Evolutionary conservation across 108 stramenopile genomes (phyloP), one percentile per base, ranked within the genome.

Genomic region (Tribonema minus): DNA sequence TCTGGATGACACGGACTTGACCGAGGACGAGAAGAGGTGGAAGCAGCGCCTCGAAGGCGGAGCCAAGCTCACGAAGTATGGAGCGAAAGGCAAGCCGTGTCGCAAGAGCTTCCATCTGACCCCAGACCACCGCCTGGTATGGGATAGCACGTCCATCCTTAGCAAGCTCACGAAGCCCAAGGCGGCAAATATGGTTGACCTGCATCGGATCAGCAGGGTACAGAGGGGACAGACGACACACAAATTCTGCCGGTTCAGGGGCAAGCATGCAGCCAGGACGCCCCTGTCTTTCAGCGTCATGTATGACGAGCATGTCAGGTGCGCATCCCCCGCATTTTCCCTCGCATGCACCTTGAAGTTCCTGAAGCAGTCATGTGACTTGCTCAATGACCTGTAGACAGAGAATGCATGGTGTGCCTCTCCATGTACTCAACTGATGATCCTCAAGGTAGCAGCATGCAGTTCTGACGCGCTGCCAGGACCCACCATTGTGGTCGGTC

Each of bases 171-270:
- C 9, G 63, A 73, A 73, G 1, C 9, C 72, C 20, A 58, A 70
- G 58, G 61, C 72, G 3, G 37, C 36, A 61, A 73, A 41, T 4
- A 60, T 40, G 61, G 37, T 73, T 9, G 72, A 73, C 41, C 29
- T 73, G n/a, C 62, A 60, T 23, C 61, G 72, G 38, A 58, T 73
- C 7, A 61, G 62, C 72, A 60, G 72, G 3, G 61, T 73, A n/a
- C 72, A 73, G 38, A 73, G 36, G 32, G 72, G 72, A 23, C 72
- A 73, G 62, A 60, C 26, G 23, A 73, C 72, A 36, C 54, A 37
- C 33, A 38, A 73, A 34, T 73, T 73, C 37, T 41, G 38, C 26
- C 61, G 72, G 4, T 64, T 64, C 62, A 33, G 61, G 30, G 63
- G 35, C n/a, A 64, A 64, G 62, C 72, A 73, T 26, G 25, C 54